Conservation (phyloP, 345 rosid genomes). For the Arabidopsis arenosa region DNA sequence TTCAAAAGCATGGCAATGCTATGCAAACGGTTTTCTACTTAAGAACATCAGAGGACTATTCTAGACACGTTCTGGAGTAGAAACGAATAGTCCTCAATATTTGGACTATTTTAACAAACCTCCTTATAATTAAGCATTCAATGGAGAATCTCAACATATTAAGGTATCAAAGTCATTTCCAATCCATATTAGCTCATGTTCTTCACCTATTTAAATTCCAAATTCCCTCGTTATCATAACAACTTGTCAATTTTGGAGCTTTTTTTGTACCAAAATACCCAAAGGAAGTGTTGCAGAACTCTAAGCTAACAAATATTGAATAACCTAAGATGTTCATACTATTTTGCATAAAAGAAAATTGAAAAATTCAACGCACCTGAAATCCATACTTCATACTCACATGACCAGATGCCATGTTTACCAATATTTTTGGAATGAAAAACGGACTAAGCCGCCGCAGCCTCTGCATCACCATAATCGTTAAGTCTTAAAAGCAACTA, state of each 20-base stretch:
- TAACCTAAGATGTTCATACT: neutral
- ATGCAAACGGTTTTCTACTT: constrained; percentile 25
- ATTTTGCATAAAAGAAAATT: neutral
- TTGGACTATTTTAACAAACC: too few relatives aligned
- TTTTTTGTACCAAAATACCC: neutral
- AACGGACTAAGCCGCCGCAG: constrained; percentile 92
- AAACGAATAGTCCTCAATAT: neutral
- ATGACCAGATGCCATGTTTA: constrained; percentile 97
- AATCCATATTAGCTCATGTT: too few relatives aligned
- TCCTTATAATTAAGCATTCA: too few relatives aligned
- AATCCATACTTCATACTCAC: constrained; percentile 97
- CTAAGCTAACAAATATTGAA: neutral
- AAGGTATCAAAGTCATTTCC: too few relatives aligned
- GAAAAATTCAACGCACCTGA: constrained; percentile 60
- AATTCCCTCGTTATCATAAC: neutral
- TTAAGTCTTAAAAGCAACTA: neutral
- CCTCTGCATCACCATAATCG: constrained; percentile 57
- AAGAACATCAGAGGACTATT: constrained; percentile 2
- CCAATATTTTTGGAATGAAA: constrained; percentile 91
- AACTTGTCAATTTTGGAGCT: neutral
- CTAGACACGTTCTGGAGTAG: neutral
- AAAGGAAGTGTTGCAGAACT: constrained; percentile 1
- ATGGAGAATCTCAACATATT: too few relatives aligned
- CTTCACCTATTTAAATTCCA: neutral
- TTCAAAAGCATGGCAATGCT: constrained; percentile 40